Evolutionary conservation across 2,329 filamentous ascomycete species (phyloP), one percentile per base, ranked within the genome.

Genomic region (Fusarium phyllophilum): DNA sequence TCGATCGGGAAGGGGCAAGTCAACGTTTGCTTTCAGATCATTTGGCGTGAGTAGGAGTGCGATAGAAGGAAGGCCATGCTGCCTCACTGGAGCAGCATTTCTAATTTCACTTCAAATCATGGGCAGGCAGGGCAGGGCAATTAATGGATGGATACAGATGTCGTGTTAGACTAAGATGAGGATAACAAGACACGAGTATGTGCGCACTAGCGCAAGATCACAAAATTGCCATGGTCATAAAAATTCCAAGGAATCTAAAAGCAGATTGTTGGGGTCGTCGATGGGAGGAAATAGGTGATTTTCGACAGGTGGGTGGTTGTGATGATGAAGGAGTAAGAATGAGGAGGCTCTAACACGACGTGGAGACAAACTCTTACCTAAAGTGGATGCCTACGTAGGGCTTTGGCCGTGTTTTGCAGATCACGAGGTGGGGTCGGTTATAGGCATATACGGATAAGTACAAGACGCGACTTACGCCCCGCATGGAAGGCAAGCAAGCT

Each of bases 311-410:
- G n/a, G 22, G 12, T 29, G 22, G 45, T 63, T 14, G 48, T 67
- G 74, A 77, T 75, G 76, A 66, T 78, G 76, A 54, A 73, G 66
- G 72, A 75, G 46, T 54, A 70, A 64, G 62, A 38, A 73, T 70
- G 66, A 44, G 66, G 61, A 62, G 70, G 61, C 66, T 74, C 56
- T n/a, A 51, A 39, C 31, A 52, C 45, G 44, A 67, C 60, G 45
- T 68, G 63, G 72, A 54, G 70, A 61, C 62, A 66, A 64, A 62
- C 58, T 54, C 38, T 68, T 63, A 60, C 49, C 64, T n/a, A 48
- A 41, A 62, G 72, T 75, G 73, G 72, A 69, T 41, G 24, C 26
- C 26, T 26, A 26, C 17, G 33, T 62, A 62, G 65, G 72, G 68
- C 46, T 68, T 63, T 67, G 42, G 56, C 42, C 24, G 36, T 54